Percentiles rank a stretch among this genome's conserved stretches.
Evolutionary conservation across 306 rosid genomes (phyloP).

Genomic region (Rosa lucieae): DNA sequence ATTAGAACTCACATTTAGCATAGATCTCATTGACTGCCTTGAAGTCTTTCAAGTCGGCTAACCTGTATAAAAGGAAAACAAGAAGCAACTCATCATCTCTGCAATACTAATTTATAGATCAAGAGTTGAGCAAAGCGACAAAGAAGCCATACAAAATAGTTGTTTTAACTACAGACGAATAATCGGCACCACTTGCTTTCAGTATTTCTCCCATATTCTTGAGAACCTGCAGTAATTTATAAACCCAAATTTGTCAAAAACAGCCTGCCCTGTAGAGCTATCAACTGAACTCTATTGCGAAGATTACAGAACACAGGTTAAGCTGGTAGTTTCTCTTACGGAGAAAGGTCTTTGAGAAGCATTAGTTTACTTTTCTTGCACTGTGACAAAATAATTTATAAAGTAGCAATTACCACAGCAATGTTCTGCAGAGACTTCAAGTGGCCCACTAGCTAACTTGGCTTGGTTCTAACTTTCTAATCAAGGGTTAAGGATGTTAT

Average conservation of each 20-base stretch:
- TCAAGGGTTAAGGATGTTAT: background rate
- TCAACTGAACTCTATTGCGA: background rate
- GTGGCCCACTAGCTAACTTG: background rate
- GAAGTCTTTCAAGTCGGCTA: constrained; percentile 92
- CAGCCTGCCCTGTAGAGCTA: background rate
- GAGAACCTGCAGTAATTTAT: constrained; percentile 49
- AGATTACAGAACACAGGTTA: background rate
- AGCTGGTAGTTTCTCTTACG: background rate
- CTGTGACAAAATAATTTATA: background rate
- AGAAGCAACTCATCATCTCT: background rate
- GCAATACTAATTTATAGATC: background rate
- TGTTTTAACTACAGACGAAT: constrained; percentile 88
- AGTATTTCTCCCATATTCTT: constrained; percentile 95
- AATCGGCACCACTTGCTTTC: constrained; percentile 74
- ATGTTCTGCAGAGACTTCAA: background rate
- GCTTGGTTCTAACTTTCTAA: background rate
- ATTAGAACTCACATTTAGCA: constrained; percentile 73
- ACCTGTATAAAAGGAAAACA: constrained; percentile 52
- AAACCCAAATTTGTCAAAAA: constrained; percentile 1
- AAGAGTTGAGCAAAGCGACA: background rate
- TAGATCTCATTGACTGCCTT: constrained; percentile 81
- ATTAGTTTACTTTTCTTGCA: background rate
- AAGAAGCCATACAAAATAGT: constrained; percentile 65
- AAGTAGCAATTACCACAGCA: background rate
- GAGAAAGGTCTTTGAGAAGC: background rate